phyloP scores from a whole-genome alignment of 2,329 filamentous ascomycete species.

The Monilinia vaccinii-corymbosi region DNA sequence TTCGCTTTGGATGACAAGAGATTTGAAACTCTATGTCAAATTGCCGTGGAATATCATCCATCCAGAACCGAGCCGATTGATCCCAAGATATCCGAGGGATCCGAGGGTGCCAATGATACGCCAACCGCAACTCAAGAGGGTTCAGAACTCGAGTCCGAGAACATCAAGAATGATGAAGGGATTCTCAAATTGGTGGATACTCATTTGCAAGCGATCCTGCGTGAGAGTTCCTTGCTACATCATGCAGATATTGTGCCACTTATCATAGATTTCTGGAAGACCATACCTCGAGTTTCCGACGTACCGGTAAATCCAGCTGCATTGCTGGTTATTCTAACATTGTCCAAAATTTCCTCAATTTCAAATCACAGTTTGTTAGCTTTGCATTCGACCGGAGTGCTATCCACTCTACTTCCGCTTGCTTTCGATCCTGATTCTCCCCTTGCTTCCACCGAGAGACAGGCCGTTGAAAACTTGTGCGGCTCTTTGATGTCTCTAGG shows the following conservation, averaged over 20 bases:
- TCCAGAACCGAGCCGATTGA: background rate
- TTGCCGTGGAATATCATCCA: slow-evolving; percentile 30
- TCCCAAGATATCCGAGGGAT: background rate
- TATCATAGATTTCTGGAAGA: slow-evolving; percentile 55
- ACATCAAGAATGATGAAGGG: slow-evolving; percentile 18
- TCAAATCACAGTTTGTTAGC: slow-evolving; percentile 62
- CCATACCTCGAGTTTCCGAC: slow-evolving; percentile 42
- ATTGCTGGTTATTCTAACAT: slow-evolving; percentile 47
- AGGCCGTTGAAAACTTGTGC: slow-evolving; percentile 57
- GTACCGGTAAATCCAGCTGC: slow-evolving; percentile 43
- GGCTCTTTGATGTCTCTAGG: slow-evolving; percentile 64
- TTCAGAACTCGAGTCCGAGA: background rate
- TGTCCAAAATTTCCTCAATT: slow-evolving; percentile 42
- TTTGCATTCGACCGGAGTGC: slow-evolving; percentile 62
- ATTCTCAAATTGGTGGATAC: slow-evolving; percentile 24
- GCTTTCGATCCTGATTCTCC: slow-evolving; percentile 45
- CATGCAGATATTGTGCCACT: slow-evolving; percentile 55
- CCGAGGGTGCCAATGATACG: background rate
- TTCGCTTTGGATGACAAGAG: slow-evolving; percentile 74
- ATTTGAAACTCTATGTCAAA: slow-evolving; percentile 58
- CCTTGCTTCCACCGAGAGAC: slow-evolving; percentile 46
- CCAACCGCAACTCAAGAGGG: background rate
- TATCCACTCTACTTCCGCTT: slow-evolving; percentile 56
- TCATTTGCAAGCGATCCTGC: slow-evolving; percentile 41
- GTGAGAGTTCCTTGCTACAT: slow-evolving; percentile 43